Evolutionary conservation across 1,284 basidiomycete species (phyloP), one percentile per base, ranked within the genome.

Genomic region (Malassezia caprae): DNA sequence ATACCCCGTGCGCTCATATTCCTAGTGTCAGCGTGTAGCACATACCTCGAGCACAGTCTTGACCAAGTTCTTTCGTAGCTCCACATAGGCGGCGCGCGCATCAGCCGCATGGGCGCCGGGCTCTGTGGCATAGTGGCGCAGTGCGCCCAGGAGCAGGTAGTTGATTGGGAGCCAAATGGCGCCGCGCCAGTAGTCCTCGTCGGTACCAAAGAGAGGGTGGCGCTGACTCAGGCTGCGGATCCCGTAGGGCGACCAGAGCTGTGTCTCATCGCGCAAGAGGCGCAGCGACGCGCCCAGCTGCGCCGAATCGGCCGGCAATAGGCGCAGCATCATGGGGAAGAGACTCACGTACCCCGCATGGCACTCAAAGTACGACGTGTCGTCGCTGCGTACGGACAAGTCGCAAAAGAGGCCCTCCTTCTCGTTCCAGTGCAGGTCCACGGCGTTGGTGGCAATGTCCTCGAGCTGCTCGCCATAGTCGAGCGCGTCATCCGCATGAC

Each of bases 131-230:
- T 81, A 85, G 85, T 90, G 64, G 71, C 88, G 79, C 55, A 94
- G 76, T 7, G 88, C 83, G 23, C 82, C 80, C 50, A 96, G 77
- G 17, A 84, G 83, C 61, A 96, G 80, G 72, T 90, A 96, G 76
- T 96, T 94, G 84, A 96, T 90, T 72, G 88, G 90, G 27, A 94
- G 81, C 90, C 90, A 96, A 51, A 96, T 86, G 2, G 91, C 88
- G 2, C 90, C 90, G 66, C 86, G 85, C 90, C 90, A 96, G 76
- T 96, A 96, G 76, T 94, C 88, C 73, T 96, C 91, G 48, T 85
- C 90, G 66, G 83, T 78, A 15, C 90, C 90, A 65, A 89, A 96
- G 52, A 86, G 81, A n/a, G 84, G 82, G 69, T 96, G 88, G 15
- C 83, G 82, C 32, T 80, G 83, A 12, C 87, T 88, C 49, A 96